Evolutionary conservation across 164 flowering plant species (phyloP).

Genomic region (grape (Vitis vinifera)): DNA sequence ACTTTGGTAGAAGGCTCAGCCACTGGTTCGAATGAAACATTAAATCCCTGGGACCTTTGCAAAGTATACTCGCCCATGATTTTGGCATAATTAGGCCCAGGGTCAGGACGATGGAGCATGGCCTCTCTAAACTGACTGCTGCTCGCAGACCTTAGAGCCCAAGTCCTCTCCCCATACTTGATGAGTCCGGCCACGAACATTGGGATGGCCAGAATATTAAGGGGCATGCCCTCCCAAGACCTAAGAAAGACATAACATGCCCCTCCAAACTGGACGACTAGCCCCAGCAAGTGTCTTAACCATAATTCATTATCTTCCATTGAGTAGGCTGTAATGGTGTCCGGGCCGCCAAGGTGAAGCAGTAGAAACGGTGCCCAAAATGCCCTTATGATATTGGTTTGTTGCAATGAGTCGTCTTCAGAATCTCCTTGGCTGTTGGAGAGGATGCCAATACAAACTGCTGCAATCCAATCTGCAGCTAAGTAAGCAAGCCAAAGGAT

Average conservation of each 20-base stretch:
- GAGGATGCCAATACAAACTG: not conserved
- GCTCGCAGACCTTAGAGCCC: conserved; percentile 14
- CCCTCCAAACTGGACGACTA: not conserved
- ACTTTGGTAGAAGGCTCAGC: not conserved
- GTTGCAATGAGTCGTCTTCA: not conserved
- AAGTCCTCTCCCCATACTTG: conserved; percentile 18
- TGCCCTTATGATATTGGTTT: not conserved
- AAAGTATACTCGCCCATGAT: conserved; percentile 6
- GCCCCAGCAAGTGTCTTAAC: conserved; percentile 1
- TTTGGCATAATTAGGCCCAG: conserved; percentile 21
- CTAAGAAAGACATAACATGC: not conserved
- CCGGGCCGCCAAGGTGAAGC: not conserved
- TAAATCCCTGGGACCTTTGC: not conserved
- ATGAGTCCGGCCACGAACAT: conserved; percentile 18
- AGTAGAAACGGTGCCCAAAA: not conserved
- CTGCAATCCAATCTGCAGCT: not conserved
- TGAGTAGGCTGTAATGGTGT: not conserved
- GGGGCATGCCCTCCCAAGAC: not conserved
- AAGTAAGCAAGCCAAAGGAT: not conserved
- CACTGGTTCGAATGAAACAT: not conserved
- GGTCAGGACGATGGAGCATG: conserved; percentile 12
- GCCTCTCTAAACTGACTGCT: conserved; percentile 14
- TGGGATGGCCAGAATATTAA: not conserved
- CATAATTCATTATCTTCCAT: not conserved
- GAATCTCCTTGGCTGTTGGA: not conserved